These are phyloP conservation scores for Penicillium verhagenii DNA, from an alignment of 495 filamentous ascomycete genomes.

Conservation along the genomic window DNA sequence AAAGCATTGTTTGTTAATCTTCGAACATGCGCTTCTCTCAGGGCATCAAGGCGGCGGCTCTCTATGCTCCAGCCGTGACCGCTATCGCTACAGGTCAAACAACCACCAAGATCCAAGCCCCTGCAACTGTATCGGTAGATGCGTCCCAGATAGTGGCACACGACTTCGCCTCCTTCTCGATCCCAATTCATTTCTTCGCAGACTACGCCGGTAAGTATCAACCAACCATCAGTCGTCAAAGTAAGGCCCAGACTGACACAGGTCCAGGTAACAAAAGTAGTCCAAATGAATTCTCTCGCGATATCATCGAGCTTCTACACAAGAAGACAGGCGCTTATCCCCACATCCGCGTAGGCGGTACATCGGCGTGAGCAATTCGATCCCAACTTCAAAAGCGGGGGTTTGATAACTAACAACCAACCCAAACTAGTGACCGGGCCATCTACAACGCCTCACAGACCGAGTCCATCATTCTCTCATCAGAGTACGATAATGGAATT, in stretches of 20 bases:
- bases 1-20: background rate
- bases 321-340: slow-evolving; percentile 11
- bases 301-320: slow-evolving; percentile 12
- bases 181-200: background rate
- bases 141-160: background rate
- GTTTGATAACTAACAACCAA: background rate
- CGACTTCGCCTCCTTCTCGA: background rate
- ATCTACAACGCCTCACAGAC: slow-evolving; percentile 14
- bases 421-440: slow-evolving; percentile 9
- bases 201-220: background rate
- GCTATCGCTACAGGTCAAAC: background rate
- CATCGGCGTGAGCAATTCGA: slow-evolving; percentile 11
- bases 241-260: background rate
- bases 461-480: slow-evolving; percentile 12
- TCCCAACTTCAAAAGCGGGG: background rate
- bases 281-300: slow-evolving; percentile 15
- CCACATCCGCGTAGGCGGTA: slow-evolving; percentile 16
- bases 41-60: background rate
- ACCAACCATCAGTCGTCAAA: background rate
- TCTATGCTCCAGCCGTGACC: background rate
- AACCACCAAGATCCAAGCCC: background rate
- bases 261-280: slow-evolving; percentile 13
- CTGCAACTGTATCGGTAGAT: background rate
- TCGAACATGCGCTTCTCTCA: background rate
- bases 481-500: slow-evolving; percentile 12